phyloP scores from a whole-genome alignment of 2,329 filamentous ascomycete species.

The Pyrenophora graminea region DNA sequence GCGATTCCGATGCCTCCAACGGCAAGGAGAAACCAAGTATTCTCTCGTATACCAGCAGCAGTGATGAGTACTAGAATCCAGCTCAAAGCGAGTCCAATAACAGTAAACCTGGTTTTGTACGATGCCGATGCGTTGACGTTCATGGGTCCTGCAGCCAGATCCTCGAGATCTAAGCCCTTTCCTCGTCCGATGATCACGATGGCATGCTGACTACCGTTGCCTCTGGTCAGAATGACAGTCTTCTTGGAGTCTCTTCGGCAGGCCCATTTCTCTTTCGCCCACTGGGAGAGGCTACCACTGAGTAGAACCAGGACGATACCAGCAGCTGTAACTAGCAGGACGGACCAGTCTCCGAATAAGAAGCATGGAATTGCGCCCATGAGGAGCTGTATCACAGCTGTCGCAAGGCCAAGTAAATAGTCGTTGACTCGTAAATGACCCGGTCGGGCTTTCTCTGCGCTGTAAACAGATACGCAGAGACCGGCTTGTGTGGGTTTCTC shows the following conservation, averaged over 20 bases:
- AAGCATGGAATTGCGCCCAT: constrained; percentile 17
- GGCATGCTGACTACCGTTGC: constrained; percentile 23
- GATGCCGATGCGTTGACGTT: constrained; percentile 16
- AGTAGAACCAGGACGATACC: constrained; percentile 12
- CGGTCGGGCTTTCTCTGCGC: neutral
- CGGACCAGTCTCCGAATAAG: constrained; percentile 19
- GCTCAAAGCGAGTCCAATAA: constrained; percentile 5
- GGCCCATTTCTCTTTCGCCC: constrained; percentile 21
- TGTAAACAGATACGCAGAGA: constrained; percentile 2
- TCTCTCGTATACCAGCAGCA: constrained; percentile 12
- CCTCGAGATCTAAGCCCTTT: constrained; percentile 19
- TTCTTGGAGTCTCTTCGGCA: constrained; percentile 11
- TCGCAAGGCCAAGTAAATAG: constrained; percentile 13
- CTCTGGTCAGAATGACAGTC: constrained; percentile 17
- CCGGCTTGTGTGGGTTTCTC: constrained; percentile 2
- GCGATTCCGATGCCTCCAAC: constrained; percentile 28
- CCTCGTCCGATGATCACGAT: constrained; percentile 16
- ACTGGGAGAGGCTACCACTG: constrained; percentile 15
- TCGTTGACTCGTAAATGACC: neutral
- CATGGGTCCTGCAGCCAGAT: constrained; percentile 16
- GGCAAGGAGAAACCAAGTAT: constrained; percentile 27
- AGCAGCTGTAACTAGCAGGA: constrained; percentile 14
- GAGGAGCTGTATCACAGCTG: constrained; percentile 13
- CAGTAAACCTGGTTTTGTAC: constrained; percentile 9
- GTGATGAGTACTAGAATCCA: constrained; percentile 28